Conservation (phyloP, 768 basidiomycete species). For the Phanerochaete carnosa region DNA sequence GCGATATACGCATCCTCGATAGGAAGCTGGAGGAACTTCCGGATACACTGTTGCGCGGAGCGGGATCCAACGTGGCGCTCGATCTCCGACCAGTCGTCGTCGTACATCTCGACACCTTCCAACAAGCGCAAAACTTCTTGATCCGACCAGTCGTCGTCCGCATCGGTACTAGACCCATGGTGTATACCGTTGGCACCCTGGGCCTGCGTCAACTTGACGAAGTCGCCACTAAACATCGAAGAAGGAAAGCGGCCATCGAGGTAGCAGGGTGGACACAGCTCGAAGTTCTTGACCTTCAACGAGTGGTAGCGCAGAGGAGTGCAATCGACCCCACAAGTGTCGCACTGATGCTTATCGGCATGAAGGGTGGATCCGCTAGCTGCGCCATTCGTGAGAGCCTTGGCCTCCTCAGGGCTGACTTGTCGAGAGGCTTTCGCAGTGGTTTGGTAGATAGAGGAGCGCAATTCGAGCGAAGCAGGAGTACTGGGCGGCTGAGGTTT, state of each 20-base stretch:
- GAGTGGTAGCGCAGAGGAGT: slow-evolving; percentile 87
- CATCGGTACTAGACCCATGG: slow-evolving; percentile 36
- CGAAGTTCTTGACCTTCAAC: slow-evolving; percentile 88
- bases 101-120: slow-evolving; percentile 98
- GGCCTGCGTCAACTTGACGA: slow-evolving; percentile 73
- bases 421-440: slow-evolving; percentile 79
- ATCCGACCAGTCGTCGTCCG: slow-evolving; percentile 81
- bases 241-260: slow-evolving; percentile 96
- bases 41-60: slow-evolving; percentile 91
- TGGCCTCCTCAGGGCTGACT: slow-evolving; percentile 67
- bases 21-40: slow-evolving; percentile 91
- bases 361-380: slow-evolving; percentile 38
- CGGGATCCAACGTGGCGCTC: slow-evolving; percentile 93
- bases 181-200: slow-evolving; percentile 27
- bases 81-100: slow-evolving; percentile 93
- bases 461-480: slow-evolving; percentile 82
- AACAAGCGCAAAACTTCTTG: slow-evolving; percentile 85
- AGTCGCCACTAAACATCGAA: slow-evolving; percentile 95
- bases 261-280: slow-evolving; percentile 90
- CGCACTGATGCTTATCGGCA: slow-evolving; percentile 66
- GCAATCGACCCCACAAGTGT: slow-evolving; percentile 95
- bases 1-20: slow-evolving; percentile 94
- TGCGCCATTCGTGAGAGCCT: slow-evolving; percentile 54
- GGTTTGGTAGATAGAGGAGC: slow-evolving; percentile 84
- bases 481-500: slow-evolving; percentile 38